Conservation (phyloP, 306 rosid species). For the Cicer arietinum region DNA sequence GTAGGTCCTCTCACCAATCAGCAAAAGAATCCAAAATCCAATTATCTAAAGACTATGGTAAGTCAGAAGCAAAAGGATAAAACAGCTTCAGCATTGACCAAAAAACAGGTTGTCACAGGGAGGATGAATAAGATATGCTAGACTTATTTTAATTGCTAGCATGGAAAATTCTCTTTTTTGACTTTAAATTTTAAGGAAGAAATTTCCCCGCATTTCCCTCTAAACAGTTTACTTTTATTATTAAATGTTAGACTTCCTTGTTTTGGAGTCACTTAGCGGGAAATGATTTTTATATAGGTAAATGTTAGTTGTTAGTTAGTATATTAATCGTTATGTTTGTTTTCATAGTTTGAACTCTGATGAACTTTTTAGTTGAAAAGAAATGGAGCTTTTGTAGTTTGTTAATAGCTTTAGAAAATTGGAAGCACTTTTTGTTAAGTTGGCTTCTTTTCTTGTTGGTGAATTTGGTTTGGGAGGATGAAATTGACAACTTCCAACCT, state of each 20-base stretch:
- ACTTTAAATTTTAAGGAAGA: constrained; percentile 29
- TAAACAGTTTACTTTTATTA: constrained; percentile 33
- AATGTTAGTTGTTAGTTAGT: no score
- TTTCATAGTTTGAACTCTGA: no score
- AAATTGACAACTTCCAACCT: constrained; percentile 18
- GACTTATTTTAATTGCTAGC: constrained; percentile 38
- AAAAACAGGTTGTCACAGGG: constrained; percentile 46
- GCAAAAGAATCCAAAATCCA: neutral
- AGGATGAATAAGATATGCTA: constrained; percentile 30
- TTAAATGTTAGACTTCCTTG: constrained; percentile 25
- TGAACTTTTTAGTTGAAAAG: neutral
- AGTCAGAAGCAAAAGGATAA: constrained; percentile 14
- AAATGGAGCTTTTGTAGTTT: neutral
- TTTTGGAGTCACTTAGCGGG: neutral
- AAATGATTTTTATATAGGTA: neutral
- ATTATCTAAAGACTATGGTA: neutral
- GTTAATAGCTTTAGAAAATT: constrained; percentile 22
- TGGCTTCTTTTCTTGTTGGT: constrained; percentile 20
- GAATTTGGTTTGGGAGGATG: constrained; percentile 9
- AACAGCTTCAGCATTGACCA: constrained; percentile 32
- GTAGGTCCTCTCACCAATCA: neutral
- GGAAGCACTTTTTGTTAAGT: constrained; percentile 30
- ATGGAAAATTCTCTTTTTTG: constrained; percentile 22
- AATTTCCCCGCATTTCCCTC: constrained; percentile 25
- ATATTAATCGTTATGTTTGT: no score